phyloP scores from a whole-genome alignment of 164 flowering plant species.

The Nelumbo lutea region DNA sequence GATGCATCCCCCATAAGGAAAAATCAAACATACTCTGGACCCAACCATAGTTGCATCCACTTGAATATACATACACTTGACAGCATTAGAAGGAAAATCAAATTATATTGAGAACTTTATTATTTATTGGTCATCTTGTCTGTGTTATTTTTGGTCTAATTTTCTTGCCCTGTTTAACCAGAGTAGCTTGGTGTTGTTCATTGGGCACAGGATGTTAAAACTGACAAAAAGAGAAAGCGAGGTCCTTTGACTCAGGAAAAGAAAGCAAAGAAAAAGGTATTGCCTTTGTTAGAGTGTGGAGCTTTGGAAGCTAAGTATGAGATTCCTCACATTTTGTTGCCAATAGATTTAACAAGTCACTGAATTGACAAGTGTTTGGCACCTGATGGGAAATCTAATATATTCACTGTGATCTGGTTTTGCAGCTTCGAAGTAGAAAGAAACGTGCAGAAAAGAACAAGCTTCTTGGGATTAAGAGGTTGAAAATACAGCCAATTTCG shows the following conservation, averaged over 20 bases:
- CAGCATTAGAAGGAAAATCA: neutral
- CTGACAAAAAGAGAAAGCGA: conserved; percentile 39
- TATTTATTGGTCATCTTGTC: neutral
- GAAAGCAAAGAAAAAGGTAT: conserved; percentile 54
- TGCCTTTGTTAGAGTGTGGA: neutral
- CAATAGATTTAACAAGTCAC: neutral
- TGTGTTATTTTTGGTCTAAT: conserved; percentile 5
- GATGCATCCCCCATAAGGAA: no score
- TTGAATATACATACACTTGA: no score
- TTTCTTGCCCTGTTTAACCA: conserved; percentile 5
- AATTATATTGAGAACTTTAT: neutral
- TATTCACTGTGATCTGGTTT: conserved; percentile 7
- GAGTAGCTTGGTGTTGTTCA: conserved; percentile 4
- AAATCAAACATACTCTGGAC: no score
- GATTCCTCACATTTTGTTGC: neutral
- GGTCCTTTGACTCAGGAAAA: conserved; percentile 27
- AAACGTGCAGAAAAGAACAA: conserved; percentile 60
- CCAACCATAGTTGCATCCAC: no score
- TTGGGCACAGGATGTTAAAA: conserved; percentile 26
- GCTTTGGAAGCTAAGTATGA: neutral
- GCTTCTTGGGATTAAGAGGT: conserved; percentile 65
- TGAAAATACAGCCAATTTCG: conserved; percentile 51
- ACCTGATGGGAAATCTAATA: neutral
- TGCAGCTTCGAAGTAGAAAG: conserved; percentile 48
- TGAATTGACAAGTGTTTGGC: neutral